Evolutionary conservation across 805 yeast species (phyloP).

Genomic region (Saccharomycopsis fibuligera): DNA sequence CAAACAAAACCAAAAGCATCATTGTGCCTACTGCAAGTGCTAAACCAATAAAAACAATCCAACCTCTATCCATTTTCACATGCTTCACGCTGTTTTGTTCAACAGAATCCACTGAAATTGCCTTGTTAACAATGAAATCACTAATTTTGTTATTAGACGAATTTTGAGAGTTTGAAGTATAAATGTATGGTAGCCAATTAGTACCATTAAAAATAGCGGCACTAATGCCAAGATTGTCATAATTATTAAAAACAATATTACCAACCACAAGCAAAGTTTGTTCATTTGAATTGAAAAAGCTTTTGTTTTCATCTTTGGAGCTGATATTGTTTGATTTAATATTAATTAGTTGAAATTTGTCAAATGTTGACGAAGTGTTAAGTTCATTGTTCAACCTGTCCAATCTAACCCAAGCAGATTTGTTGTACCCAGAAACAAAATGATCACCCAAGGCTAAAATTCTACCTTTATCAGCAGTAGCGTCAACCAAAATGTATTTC

Average conservation of each 20-base stretch:
- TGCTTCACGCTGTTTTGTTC: conserved; percentile 24
- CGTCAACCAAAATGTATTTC: conserved; percentile 43
- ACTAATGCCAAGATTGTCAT: conserved; percentile 45
- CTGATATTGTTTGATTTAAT: conserved; percentile 27
- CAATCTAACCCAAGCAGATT: conserved; percentile 15
- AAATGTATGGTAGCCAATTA: conserved; percentile 59
- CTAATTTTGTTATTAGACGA: conserved; percentile 23
- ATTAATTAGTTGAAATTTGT: conserved; percentile 24
- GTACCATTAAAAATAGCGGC: conserved; percentile 61
- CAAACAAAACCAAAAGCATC: conserved; percentile 35
- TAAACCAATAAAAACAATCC: conserved; percentile 59
- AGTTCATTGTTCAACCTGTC: conserved; percentile 15
- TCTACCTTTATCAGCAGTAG: conserved; percentile 18
- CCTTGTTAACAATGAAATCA: conserved; percentile 33
- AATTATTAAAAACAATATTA: conserved; percentile 37
- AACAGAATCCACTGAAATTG: conserved; percentile 27
- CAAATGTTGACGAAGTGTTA: conserved; percentile 11
- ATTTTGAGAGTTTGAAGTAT: conserved; percentile 33
- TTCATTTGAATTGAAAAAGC: conserved; percentile 35
- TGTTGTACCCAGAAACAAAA: conserved; percentile 30
- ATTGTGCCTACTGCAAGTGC: conserved; percentile 58
- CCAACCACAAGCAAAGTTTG: conserved; percentile 56
- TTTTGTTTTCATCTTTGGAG: conserved; percentile 2
- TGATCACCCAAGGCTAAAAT: conserved; percentile 35
- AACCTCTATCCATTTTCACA: conserved; percentile 39